Conservation (phyloP, 1,284 basidiomycete species). For the Sutorius eximius region DNA sequence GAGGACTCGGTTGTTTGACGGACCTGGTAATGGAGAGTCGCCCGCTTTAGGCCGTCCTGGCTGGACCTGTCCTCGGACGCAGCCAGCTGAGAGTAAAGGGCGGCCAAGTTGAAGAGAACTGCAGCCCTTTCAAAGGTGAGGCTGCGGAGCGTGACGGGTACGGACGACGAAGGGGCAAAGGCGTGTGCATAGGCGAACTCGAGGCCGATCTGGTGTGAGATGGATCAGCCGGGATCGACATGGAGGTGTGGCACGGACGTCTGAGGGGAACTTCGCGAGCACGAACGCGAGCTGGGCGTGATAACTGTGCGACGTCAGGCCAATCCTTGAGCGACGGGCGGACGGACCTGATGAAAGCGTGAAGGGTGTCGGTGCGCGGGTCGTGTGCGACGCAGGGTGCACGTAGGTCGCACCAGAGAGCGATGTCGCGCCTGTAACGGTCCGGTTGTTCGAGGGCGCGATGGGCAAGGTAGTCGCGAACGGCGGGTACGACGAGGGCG, state of each 20-base stretch:
- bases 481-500: constrained; percentile 56
- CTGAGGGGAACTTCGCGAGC: constrained; percentile 67
- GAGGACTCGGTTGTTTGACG: constrained; percentile 15
- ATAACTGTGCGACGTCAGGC: constrained; percentile 57
- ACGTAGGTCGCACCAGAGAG: constrained; percentile 68
- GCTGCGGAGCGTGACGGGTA: constrained; percentile 68
- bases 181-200: constrained; percentile 75
- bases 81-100: constrained; percentile 76
- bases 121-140: constrained; percentile 77
- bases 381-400: constrained; percentile 56
- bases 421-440: constrained; percentile 82
- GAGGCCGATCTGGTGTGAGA: constrained; percentile 63
- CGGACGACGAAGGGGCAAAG: constrained; percentile 51
- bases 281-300: constrained; percentile 86
- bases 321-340: background rate
- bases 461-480: constrained; percentile 73
- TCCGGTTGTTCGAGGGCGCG: constrained; percentile 84
- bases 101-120: constrained; percentile 82
- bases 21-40: constrained; percentile 73
- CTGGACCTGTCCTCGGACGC: constrained; percentile 66
- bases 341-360: constrained; percentile 44
- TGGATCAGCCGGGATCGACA: constrained; percentile 15
- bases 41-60: constrained; percentile 76
- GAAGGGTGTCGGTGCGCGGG: constrained; percentile 59
- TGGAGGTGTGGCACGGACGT: constrained; percentile 44